Base-by-base conservation (phyloP, 805 yeast species). In the Saccharomycopsis olivae region DNA sequence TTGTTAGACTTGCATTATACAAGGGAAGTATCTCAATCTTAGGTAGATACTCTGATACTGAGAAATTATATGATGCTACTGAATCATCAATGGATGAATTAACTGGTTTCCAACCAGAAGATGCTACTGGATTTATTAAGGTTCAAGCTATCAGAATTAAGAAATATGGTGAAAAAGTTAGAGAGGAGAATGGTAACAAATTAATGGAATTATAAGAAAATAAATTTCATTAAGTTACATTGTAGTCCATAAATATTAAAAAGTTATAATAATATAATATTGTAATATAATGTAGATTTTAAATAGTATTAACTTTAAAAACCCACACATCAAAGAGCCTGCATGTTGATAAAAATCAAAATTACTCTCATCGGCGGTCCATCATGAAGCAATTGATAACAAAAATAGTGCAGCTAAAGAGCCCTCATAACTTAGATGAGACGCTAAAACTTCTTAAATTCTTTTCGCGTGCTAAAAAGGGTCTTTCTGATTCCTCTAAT, bases 41-140 rank as follows among this genome's bases (percentile, higher is more conserved):
- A 58, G 98, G 98, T 60, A 86, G 98, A 74, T 87, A 79, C 47
- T 86, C 96, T 19, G 80, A 80, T 49, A 87, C 97, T 47, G 98
- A 92, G 69, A 89, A 87, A 68, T 75, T 92, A 53, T 92, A 92
- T 65, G 96, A 92, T 61, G 95, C 95, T 50, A 86, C 96, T 41
- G 96, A 89, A 65, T 88, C 96, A 13, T 89, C 97, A 10, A 92
- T 92, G 98, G 98, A 92, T 65, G 98, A 92, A 68, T 78, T 92
- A 57, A 87, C 96, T 44, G 98, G 96, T 45, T 92, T 92, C 73
- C 80, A 84, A 55, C 98, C 98, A 49, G 87, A 83, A 61, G 97
- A 89, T 62, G 86, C 98, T 45, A 69, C 94, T 47, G 98, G 98
- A 41, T 92, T 92, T 75, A 92, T 92, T 64, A 85, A 95, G 52